Percentiles rank a stretch among this genome's conserved stretches.
These are phyloP conservation scores for Didymellaceae sp. DNA, from an alignment of 2,329 filamentous ascomycete genomes.

Conservation along the genomic window DNA sequence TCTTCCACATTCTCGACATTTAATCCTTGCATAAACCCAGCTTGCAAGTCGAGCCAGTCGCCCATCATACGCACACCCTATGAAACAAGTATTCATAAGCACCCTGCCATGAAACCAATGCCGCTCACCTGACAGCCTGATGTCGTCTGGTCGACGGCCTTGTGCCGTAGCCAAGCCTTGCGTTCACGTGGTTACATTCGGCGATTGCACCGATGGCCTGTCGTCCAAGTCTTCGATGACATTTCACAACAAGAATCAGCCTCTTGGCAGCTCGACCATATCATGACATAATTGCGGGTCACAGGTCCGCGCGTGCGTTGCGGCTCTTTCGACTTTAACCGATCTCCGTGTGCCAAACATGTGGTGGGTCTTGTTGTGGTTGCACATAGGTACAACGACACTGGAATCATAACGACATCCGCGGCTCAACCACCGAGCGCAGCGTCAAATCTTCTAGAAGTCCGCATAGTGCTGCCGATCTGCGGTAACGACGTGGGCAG, in stretches of 20 bases:
- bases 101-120: no score
- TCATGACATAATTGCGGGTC: conserved; percentile 12
- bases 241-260: background rate
- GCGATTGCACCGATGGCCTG: conserved; percentile 3
- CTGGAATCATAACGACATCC: no score
- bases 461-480: background rate
- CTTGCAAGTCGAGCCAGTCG: no score
- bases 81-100: no score
- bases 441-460: background rate
- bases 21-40: no score
- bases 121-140: no score
- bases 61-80: no score
- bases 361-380: background rate
- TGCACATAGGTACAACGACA: background rate
- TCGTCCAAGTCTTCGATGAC: background rate
- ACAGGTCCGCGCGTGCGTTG: background rate
- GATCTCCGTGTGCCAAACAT: background rate
- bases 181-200: background rate
- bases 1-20: no score
- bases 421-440: background rate
- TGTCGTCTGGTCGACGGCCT: background rate
- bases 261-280: background rate
- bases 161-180: background rate
- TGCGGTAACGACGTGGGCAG: background rate
- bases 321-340: conserved; percentile 6